Base-by-base conservation (phyloP, 495 filamentous ascomycete genomes). In the Evernia prunastri region DNA sequence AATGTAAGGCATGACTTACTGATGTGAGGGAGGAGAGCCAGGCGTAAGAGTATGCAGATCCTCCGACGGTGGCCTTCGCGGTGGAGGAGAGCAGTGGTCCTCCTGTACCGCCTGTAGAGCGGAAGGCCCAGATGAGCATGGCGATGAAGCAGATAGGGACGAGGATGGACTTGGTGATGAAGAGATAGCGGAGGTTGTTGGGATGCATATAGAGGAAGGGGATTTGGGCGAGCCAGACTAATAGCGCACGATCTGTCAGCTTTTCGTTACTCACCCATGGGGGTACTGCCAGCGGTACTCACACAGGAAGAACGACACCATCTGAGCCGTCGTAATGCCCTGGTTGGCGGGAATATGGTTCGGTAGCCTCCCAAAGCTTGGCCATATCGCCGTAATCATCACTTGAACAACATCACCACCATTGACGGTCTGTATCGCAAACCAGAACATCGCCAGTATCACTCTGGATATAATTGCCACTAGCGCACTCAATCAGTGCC, bases 391-490 rank as follows among this genome's bases (percentile, higher is more conserved):
- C 15, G 79, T 79, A 23, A 90, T 77, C 85, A 89, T 88, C 56
- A 86, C 84, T 2, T 80, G 80, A 35, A 88, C 77, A 31, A 83
- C 81, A 67, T 86, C 84, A 0, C 84, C 86, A 12, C 87, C 87
- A 67, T 86, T 88, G 60, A 82, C 82, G 33, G 84, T 81, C 69
- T 89, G 83, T 58, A 90, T 87, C 18, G 84, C 85, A 33, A 88
- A 84, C 87, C 87, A 89, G 74, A 89, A 89, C 68, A 88, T 74
- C 11, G 86, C 87, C 8, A 89, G 78, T 61, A 89, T 83, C 0
- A 81, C 77, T n/a, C 87, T 80, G 0, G 84, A 87, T 13, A 89
- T 74, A 58, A 89, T 87, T 31, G 82, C 79, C 67, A 90, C 80
- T 67, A 33, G 45, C 7, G 17, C 25, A 47, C 33, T 23, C 25